phyloP scores from a whole-genome alignment of 2,329 filamentous ascomycete species.

The Furcasterigmium furcatum region DNA sequence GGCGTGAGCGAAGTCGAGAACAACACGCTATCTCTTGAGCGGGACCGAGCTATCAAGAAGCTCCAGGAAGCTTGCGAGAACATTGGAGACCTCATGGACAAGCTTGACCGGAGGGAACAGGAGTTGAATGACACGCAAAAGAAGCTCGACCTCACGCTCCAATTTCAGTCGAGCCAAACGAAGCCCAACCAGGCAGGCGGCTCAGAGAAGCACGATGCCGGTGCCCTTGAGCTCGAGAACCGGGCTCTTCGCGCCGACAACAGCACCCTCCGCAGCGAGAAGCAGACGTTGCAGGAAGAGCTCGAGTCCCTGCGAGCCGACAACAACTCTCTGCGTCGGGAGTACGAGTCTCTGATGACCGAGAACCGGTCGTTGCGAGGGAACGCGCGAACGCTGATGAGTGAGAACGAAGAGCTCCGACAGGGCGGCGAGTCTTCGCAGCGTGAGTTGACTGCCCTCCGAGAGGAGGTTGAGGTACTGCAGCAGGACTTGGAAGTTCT shows the following conservation, averaged over 20 bases:
- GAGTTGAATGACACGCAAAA: conserved; percentile 38
- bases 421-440: conserved; percentile 35
- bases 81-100: conserved; percentile 45
- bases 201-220: conserved; percentile 31
- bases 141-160: conserved; percentile 35
- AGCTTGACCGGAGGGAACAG: conserved; percentile 35
- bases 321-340: conserved; percentile 35
- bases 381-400: conserved; percentile 34
- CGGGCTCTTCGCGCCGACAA: conserved; percentile 36
- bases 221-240: conserved; percentile 34
- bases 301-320: conserved; percentile 37
- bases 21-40: conserved; percentile 59
- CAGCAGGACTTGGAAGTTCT: conserved; percentile 34
- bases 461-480: conserved; percentile 34
- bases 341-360: conserved; percentile 37
- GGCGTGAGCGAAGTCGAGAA: conserved; percentile 61
- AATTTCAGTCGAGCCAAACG: conserved; percentile 25
- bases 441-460: conserved; percentile 36
- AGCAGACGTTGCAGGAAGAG: conserved; percentile 32
- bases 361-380: conserved; percentile 43
- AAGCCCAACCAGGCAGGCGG: conserved; percentile 9
- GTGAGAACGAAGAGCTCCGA: conserved; percentile 41
- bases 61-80: conserved; percentile 58
- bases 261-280: conserved; percentile 30
- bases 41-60: conserved; percentile 62